Conservation (phyloP, 805 yeast genomes). For the Candida odintsovae region DNA sequence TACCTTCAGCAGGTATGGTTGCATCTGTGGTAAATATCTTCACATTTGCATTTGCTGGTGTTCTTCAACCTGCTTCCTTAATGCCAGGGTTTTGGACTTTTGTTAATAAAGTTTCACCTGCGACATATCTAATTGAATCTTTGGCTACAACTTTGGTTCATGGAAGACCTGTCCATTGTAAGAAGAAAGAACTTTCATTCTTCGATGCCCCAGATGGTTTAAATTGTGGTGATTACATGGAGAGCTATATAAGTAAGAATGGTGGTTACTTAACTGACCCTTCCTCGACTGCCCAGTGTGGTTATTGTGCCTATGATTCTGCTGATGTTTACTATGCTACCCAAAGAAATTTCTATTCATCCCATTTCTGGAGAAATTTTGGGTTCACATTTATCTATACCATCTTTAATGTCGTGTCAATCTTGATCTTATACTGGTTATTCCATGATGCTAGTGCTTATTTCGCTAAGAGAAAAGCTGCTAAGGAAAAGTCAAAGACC, state of each 20-base stretch:
- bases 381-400: constrained; percentile 47
- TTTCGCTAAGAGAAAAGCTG: constrained; percentile 49
- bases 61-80: constrained; percentile 45
- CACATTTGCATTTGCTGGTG: constrained; percentile 63
- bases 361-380: constrained; percentile 61
- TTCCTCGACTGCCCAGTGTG: constrained; percentile 41
- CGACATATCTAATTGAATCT: constrained; percentile 62
- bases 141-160: constrained; percentile 45
- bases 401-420: constrained; percentile 32
- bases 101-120: constrained; percentile 71
- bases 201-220: constrained; percentile 51
- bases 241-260: constrained; percentile 21
- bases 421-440: constrained; percentile 44
- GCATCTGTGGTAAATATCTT: constrained; percentile 51
- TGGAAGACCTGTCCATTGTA: constrained; percentile 45
- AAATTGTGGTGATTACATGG: constrained; percentile 58
- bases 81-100: constrained; percentile 85
- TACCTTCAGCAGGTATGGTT: constrained; percentile 61
- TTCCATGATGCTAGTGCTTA: neutral
- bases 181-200: constrained; percentile 39
- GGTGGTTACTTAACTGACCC: constrained; percentile 10
- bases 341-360: constrained; percentile 32
- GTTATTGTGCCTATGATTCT: constrained; percentile 47
- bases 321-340: constrained; percentile 54
- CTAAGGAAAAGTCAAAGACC: constrained; percentile 38